Conservation (phyloP, 1,139 yeast genomes). For the Geotrichum reessii region DNA sequence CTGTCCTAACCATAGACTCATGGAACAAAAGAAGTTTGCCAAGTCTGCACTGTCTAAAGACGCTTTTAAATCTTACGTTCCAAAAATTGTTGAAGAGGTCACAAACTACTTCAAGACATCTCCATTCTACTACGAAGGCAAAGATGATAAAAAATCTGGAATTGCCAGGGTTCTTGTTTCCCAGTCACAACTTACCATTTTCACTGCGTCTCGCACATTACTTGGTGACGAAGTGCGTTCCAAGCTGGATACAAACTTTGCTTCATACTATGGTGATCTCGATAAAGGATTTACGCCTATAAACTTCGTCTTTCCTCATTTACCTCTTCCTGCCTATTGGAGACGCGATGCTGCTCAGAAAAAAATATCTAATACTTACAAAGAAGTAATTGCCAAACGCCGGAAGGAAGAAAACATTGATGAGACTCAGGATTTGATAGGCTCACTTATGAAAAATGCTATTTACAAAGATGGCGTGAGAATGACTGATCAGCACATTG, state of each 20-base stretch:
- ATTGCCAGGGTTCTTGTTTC: constrained; percentile 66
- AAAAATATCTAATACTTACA: constrained; percentile 71
- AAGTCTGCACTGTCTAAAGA: constrained; percentile 83
- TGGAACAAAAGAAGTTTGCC: constrained; percentile 98
- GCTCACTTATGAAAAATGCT: constrained; percentile 73
- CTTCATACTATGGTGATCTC: constrained; percentile 78
- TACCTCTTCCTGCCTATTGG: constrained; percentile 83
- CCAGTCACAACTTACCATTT: constrained; percentile 93
- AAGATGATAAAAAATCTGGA: constrained; percentile 42
- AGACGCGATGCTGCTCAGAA: constrained; percentile 84
- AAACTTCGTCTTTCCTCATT: constrained; percentile 89
- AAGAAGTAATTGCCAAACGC: constrained; percentile 69
- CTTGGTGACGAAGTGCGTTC: constrained; percentile 88
- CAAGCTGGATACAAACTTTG: constrained; percentile 76
- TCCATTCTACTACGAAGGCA: constrained; percentile 38
- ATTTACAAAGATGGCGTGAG: constrained; percentile 87
- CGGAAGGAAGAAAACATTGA: constrained; percentile 63
- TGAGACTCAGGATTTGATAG: constrained; percentile 82
- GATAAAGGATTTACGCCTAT: constrained; percentile 96
- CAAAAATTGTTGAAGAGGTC: constrained; percentile 77
- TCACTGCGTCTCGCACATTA: constrained; percentile 88
- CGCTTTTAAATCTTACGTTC: constrained; percentile 79
- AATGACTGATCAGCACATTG: constrained; percentile 94
- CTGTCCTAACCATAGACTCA: constrained; percentile 84
- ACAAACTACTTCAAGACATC: constrained; percentile 54